These are phyloP conservation scores for Atkinsonella texensis DNA, from an alignment of 2,329 filamentous ascomycete genomes.

Conservation along the genomic window DNA sequence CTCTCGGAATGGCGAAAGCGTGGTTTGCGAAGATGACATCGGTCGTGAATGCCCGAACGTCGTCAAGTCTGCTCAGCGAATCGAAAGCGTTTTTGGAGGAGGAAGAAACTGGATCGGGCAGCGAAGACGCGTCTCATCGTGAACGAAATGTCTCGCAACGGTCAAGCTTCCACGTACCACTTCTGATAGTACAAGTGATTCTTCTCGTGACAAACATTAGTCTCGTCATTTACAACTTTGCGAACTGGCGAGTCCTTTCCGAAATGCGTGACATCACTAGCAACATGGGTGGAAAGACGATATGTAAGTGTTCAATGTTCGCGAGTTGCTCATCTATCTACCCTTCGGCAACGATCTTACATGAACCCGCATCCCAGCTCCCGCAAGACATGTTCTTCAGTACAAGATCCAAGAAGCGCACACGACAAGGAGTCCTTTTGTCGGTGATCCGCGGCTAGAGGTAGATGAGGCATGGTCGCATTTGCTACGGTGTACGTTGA, in stretches of 20 bases:
- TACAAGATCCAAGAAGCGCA: neutral
- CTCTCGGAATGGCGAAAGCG: no score
- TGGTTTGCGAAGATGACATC: no score
- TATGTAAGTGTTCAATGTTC: neutral
- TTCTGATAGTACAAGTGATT: neutral
- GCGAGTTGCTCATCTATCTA: no score
- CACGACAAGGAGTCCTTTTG: neutral
- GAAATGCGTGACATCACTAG: neutral
- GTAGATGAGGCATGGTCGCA: neutral
- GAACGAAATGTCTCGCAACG: neutral
- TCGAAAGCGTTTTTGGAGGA: neutral
- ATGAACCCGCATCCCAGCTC: neutral
- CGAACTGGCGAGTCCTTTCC: neutral
- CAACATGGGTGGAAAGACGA: neutral
- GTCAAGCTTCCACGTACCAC: neutral
- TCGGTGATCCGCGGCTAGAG: neutral
- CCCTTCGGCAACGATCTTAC: no score
- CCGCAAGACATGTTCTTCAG: neutral
- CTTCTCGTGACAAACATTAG: neutral
- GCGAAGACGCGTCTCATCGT: neutral
- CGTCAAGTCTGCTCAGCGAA: neutral
- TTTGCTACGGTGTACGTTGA: neutral
- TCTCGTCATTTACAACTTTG: neutral
- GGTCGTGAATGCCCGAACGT: neutral
- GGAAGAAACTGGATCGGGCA: neutral